phyloP scores from a whole-genome alignment of 495 filamentous ascomycete genomes.

The Aspergillus affinis region DNA sequence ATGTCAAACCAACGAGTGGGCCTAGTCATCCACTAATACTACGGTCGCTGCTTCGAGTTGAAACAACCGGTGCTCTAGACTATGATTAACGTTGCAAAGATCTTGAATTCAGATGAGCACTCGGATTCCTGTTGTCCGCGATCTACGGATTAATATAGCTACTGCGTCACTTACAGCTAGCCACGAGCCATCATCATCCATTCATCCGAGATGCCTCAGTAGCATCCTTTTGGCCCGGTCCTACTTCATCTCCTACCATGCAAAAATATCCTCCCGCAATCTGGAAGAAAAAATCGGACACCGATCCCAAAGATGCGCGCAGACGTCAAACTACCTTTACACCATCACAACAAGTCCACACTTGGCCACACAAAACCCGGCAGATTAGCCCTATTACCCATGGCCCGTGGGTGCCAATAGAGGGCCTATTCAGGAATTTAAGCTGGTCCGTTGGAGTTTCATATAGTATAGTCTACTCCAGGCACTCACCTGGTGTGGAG shows the following conservation, averaged over 20 bases:
- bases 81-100: neutral
- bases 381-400: no score
- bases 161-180: neutral
- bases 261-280: neutral
- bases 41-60: no score
- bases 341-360: no score
- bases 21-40: neutral
- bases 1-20: neutral
- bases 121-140: neutral
- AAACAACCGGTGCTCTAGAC: neutral
- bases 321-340: no score
- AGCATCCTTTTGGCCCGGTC: neutral
- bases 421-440: no score
- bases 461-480: no score
- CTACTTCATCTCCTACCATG: neutral
- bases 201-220: neutral
- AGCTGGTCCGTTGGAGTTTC: no score
- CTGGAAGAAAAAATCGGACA: neutral
- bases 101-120: neutral
- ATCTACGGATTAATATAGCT: neutral
- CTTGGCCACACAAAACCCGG: no score
- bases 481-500: no score
- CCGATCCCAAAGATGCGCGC: neutral
- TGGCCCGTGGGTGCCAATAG: no score
- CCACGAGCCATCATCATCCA: neutral